These are phyloP conservation scores for Solanum dulcamara DNA, from an alignment of 257 asterid species.

Conservation along the genomic window DNA sequence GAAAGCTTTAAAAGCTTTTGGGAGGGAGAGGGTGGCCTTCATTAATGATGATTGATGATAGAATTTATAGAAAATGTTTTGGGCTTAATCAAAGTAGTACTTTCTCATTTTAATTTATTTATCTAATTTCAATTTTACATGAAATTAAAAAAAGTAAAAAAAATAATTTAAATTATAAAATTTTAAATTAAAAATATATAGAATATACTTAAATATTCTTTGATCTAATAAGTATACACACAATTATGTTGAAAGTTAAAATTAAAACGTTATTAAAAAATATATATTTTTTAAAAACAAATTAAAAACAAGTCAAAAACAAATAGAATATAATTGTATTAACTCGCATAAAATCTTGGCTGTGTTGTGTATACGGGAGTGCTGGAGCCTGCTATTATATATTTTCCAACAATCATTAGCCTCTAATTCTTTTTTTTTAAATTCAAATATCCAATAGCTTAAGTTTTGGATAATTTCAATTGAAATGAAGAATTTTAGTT, in stretches of 20 bases:
- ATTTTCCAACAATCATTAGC: neutral
- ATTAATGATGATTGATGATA: slow-evolving; percentile 6
- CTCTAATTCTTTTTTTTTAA: neutral
- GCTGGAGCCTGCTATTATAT: neutral
- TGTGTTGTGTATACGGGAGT: neutral
- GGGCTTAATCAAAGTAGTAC: neutral
- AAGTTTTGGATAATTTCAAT: neutral
- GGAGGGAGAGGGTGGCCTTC: slow-evolving; percentile 10
- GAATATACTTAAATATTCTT: neutral
- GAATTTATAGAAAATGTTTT: neutral
- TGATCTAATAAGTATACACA: no score
- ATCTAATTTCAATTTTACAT: neutral
- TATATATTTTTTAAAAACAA: neutral
- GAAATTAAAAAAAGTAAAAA: neutral
- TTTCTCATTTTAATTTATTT: neutral
- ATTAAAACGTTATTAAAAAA: no score
- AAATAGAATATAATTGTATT: no score
- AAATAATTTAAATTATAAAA: no score
- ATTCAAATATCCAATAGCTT: neutral
- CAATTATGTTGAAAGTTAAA: no score
- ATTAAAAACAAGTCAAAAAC: neutral
- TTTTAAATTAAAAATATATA: neutral
- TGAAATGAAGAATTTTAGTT: neutral
- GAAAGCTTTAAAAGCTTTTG: slow-evolving; percentile 15
- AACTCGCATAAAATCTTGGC: neutral